These are phyloP conservation scores for Kwoniella newhampshirensis DNA, from an alignment of 768 basidiomycete genomes.

Conservation along the genomic window DNA sequence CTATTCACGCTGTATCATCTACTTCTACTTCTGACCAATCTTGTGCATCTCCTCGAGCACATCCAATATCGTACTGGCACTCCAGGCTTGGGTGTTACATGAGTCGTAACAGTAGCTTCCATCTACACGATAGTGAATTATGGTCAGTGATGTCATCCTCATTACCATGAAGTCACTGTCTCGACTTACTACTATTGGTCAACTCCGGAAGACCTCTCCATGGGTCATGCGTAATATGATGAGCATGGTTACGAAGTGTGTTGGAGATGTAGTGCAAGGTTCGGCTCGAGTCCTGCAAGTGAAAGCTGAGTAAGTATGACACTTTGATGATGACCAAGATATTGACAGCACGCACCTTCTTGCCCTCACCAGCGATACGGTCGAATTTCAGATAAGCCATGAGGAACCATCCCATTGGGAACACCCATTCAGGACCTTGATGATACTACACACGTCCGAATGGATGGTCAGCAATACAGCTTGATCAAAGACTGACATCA, in stretches of 20 bases:
- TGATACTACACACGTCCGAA: slow-evolving; percentile 38
- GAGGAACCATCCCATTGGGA: slow-evolving; percentile 93
- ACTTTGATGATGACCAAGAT: background rate
- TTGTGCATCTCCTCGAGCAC: slow-evolving; percentile 73
- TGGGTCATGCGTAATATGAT: slow-evolving; percentile 72
- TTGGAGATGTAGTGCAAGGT: slow-evolving; percentile 80
- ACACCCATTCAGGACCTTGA: slow-evolving; percentile 91
- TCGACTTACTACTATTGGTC: slow-evolving; percentile 48
- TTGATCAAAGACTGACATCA: background rate
- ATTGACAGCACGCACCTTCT: slow-evolving; percentile 59
- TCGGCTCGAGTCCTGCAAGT: slow-evolving; percentile 62
- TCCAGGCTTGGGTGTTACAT: slow-evolving; percentile 95
- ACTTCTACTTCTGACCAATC: slow-evolving; percentile 17
- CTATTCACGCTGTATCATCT: no score
- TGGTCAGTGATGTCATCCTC: background rate
- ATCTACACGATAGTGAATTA: slow-evolving; percentile 55
- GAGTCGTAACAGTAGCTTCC: slow-evolving; percentile 82
- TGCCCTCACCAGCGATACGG: slow-evolving; percentile 64
- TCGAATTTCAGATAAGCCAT: slow-evolving; percentile 91
- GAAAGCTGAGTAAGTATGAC: background rate
- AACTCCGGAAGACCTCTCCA: slow-evolving; percentile 93
- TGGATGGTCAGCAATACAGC: background rate
- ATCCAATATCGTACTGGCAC: slow-evolving; percentile 85
- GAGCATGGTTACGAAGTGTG: slow-evolving; percentile 67
- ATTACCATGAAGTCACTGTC: background rate